Evolutionary conservation across 371 early-diverging fungal genomes (phyloP).

Genomic region (Mycotypha africana): DNA sequence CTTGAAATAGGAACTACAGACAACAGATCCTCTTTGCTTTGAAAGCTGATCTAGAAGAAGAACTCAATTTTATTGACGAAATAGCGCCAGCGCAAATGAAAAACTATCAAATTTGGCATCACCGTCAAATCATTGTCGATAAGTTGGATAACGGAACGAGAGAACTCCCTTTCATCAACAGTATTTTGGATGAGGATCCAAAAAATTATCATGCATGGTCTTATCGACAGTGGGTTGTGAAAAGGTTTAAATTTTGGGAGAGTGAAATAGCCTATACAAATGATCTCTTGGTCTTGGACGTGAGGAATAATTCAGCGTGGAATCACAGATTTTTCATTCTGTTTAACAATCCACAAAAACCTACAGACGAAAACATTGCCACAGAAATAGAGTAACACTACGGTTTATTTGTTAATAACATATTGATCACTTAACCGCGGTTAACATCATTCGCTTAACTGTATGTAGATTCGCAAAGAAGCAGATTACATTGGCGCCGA

Average conservation of each 20-base stretch:
- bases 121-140: conserved; percentile 82
- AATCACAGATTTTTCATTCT: conserved; percentile 87
- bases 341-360: conserved; percentile 37
- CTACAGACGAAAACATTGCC: conserved; percentile 35
- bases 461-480: conserved; percentile 58
- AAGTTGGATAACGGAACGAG: conserved; percentile 41
- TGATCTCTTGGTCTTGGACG: conserved; percentile 68
- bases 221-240: conserved; percentile 89
- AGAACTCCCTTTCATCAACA: conserved; percentile 69
- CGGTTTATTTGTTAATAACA: too few relatives aligned
- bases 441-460: too few relatives aligned
- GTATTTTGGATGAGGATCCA: conserved; percentile 73
- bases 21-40: conserved; percentile 70
- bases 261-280: conserved; percentile 71
- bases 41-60: conserved; percentile 54
- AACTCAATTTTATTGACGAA: conserved; percentile 71
- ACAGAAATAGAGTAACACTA: conserved; percentile 62
- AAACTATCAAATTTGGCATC: conserved; percentile 95
- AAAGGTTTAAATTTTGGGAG: conserved; percentile 71
- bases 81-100: conserved; percentile 79
- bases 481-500: conserved; percentile 74
- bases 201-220: conserved; percentile 98
- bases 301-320: conserved; percentile 98
- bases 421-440: too few relatives aligned
- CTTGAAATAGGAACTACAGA: conserved; percentile 89